A percentile compares a stretch with the other conserved stretches of the same genome.
These are phyloP conservation scores for Xylaria sp. DNA, from an alignment of 2,329 filamentous ascomycete genomes.

Conservation along the genomic window DNA sequence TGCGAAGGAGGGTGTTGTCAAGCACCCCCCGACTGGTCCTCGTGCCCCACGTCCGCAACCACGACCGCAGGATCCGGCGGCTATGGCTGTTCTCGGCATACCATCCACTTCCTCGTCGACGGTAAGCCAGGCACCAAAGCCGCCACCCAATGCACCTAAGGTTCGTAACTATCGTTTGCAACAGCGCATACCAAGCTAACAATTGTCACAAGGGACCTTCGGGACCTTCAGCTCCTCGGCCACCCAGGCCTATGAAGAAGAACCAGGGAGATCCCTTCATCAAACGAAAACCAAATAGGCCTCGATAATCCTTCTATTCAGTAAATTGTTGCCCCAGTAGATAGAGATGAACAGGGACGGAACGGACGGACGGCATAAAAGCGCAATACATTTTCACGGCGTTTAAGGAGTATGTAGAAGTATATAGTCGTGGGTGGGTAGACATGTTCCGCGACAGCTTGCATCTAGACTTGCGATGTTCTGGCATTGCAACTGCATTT, in stretches of 20 bases:
- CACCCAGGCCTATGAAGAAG: constrained; percentile 28
- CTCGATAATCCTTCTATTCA: constrained; percentile 21
- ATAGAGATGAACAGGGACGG: constrained; percentile 4
- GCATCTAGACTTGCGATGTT: constrained; percentile 9
- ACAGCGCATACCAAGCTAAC: constrained; percentile 22
- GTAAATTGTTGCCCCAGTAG: background rate
- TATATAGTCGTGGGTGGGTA: background rate
- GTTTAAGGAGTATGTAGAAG: constrained; percentile 10
- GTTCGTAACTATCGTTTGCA: constrained; percentile 6
- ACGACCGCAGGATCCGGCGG: constrained; percentile 39
- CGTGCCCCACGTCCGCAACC: constrained; percentile 38
- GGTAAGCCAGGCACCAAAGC: constrained; percentile 15
- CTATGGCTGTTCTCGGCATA: constrained; percentile 40
- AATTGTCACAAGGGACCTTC: constrained; percentile 21
- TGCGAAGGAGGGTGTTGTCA: constrained; percentile 29
- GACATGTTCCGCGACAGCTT: background rate
- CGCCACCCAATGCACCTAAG: constrained; percentile 21
- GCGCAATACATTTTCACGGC: constrained; percentile 21
- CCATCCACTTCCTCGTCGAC: constrained; percentile 18
- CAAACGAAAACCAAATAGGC: constrained; percentile 37
- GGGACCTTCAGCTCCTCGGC: constrained; percentile 32
- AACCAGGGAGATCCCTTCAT: constrained; percentile 36
- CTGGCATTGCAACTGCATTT: background rate
- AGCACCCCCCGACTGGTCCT: constrained; percentile 36
- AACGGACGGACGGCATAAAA: background rate